These are phyloP conservation scores for Gremmenia infestans DNA, from an alignment of 2,329 filamentous ascomycete species.

Conservation along the genomic window DNA sequence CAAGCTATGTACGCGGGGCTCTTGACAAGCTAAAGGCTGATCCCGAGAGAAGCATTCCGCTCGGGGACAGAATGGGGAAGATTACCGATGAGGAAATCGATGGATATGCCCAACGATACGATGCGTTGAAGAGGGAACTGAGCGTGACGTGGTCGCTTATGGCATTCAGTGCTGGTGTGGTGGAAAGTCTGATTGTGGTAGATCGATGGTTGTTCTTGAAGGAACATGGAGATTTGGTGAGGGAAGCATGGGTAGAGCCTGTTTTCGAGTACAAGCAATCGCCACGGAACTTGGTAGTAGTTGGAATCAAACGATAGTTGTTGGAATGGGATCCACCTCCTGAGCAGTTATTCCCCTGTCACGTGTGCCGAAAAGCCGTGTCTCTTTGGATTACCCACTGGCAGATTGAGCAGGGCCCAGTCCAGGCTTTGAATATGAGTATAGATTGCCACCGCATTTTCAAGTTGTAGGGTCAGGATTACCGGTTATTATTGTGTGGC, in stretches of 20 bases:
- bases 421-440: too few relatives aligned
- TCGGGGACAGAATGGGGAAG: constrained; percentile 59
- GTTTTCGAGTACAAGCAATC: constrained; percentile 87
- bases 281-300: constrained; percentile 87
- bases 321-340: neutral
- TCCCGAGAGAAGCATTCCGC: constrained; percentile 52
- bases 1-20: constrained; percentile 74
- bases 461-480: too few relatives aligned
- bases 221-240: constrained; percentile 67
- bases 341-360: too few relatives aligned
- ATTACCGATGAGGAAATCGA: constrained; percentile 73
- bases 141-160: constrained; percentile 90
- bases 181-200: constrained; percentile 84
- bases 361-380: too few relatives aligned
- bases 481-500: too few relatives aligned
- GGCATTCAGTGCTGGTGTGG: constrained; percentile 86
- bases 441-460: too few relatives aligned
- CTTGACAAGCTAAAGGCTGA: constrained; percentile 66
- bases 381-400: too few relatives aligned
- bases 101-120: constrained; percentile 62
- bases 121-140: constrained; percentile 68
- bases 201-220: constrained; percentile 85
- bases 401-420: too few relatives aligned
- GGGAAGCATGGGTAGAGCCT: constrained; percentile 82
- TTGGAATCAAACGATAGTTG: constrained; percentile 65